Evolutionary conservation across 352 stramenopile species (phyloP), one percentile per base, ranked within the genome.

Genomic region (Phytophthora fragariaefolia): DNA sequence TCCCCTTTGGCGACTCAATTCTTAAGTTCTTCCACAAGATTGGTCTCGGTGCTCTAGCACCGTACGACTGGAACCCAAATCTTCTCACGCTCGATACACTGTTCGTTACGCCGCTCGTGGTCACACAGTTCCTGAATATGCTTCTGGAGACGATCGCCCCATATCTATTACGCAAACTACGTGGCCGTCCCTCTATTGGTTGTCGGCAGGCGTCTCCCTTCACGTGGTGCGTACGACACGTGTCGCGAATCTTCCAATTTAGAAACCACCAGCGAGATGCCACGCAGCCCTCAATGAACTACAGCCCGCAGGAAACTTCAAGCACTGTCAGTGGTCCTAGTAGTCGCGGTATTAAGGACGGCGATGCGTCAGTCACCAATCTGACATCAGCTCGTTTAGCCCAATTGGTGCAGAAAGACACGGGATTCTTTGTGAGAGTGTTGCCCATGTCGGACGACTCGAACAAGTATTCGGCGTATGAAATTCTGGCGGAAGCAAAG

Each of bases 71-170:
- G 79, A 79, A 92, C 15, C 80, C 87, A 8, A 82, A 76, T 17
- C 75, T 85, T 2, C 71, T 97, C 10, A 94, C 84, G 32, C 80
- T 97, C 13, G 89, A 97, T 62, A 94, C 89, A 50, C 68, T 95
- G 9, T 97, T 97, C 56, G 87, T 97, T 9, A 96, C 89, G 12
- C 89, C 89, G 30, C 77, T 97, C 1, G 87, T 97, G 22, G 89
- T 95, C 20, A 97, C 89, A 4, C 85, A 95, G 61, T 91, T 97
- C 28, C 69, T 97, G 36, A 97, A 97, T 59, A 92, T 95, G 85
- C 50, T 96, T 23, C 66, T 97, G 13, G 89, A 97, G 68, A 96
- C 88, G 3, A 83, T 97, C 36, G 84, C 94, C 32, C 89, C 89
- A 27, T 95, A 95, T 63, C 26, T 93, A 5, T 74, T 97, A 8